Conservation (phyloP, 495 filamentous ascomycete genomes). For the Talaromyces thailandensis region DNA sequence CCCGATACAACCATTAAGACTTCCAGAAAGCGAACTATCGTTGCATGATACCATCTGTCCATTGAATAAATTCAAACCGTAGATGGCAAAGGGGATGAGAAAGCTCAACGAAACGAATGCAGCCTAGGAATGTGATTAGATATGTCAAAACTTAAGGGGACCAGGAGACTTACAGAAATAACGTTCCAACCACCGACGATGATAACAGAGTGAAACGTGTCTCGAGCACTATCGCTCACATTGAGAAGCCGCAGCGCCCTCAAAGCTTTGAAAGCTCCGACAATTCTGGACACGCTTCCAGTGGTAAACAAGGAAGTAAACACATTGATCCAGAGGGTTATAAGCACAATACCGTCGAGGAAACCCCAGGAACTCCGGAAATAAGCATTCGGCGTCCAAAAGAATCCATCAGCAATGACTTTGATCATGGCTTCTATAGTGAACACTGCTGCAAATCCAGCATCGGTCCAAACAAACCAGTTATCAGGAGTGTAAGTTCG, state of each 20-base stretch:
- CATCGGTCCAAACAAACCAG: constrained; percentile 91
- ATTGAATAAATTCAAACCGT: constrained; percentile 85
- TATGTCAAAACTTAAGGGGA: neutral
- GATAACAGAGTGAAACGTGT: constrained; percentile 95
- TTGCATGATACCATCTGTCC: constrained; percentile 77
- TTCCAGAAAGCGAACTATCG: constrained; percentile 48
- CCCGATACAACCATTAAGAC: constrained; percentile 60
- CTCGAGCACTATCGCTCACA: constrained; percentile 89
- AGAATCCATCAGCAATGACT: constrained; percentile 90
- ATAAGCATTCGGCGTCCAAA: constrained; percentile 96
- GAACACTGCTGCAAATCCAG: constrained; percentile 84
- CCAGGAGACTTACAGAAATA: constrained; percentile 40
- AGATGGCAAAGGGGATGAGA: constrained; percentile 92
- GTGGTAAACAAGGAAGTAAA: constrained; percentile 67
- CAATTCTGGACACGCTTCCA: constrained; percentile 73
- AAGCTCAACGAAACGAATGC: constrained; percentile 91
- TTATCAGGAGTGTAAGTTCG: constrained; percentile 55
- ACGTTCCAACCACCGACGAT: constrained; percentile 91
- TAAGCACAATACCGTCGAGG: constrained; percentile 85
- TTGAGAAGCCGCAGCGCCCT: constrained; percentile 87
- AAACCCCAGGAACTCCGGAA: constrained; percentile 95
- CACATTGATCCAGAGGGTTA: constrained; percentile 96
- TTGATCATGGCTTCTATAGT: constrained; percentile 85
- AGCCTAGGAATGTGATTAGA: constrained; percentile 36
- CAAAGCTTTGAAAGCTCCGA: constrained; percentile 98